These are phyloP conservation scores for Berberis thunbergii DNA, from an alignment of 164 flowering plant species.

Conservation along the genomic window DNA sequence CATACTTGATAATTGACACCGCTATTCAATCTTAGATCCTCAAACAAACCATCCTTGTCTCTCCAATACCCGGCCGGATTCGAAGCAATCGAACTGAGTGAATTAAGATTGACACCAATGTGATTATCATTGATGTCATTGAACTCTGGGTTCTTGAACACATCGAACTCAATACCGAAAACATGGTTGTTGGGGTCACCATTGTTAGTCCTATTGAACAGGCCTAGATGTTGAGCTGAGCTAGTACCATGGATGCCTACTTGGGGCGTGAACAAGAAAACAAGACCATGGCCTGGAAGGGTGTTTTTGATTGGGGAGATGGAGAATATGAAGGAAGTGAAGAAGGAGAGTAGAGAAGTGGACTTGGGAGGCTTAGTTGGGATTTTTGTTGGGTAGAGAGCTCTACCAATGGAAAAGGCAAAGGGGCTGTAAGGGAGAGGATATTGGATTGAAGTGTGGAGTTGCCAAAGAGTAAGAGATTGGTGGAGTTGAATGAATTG, in stretches of 20 bases:
- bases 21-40: slow-evolving; percentile 30
- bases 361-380: slow-evolving; percentile 30
- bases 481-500: slow-evolving; percentile 38
- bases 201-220: slow-evolving; percentile 32
- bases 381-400: slow-evolving; percentile 35
- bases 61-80: slow-evolving; percentile 45
- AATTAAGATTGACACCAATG: slow-evolving; percentile 51
- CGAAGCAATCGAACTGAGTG: slow-evolving; percentile 29
- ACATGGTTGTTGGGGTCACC: slow-evolving; percentile 34
- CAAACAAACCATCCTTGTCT: slow-evolving; percentile 18
- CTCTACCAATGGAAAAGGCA: slow-evolving; percentile 44
- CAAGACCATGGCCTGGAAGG: slow-evolving; percentile 54
- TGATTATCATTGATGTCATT: slow-evolving; percentile 42
- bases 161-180: slow-evolving; percentile 60
- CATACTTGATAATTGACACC: slow-evolving; percentile 65
- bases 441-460: slow-evolving; percentile 31
- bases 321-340: slow-evolving; percentile 61
- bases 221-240: slow-evolving; percentile 39
- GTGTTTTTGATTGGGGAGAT: slow-evolving; percentile 31
- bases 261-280: slow-evolving; percentile 39
- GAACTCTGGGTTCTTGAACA: slow-evolving; percentile 43
- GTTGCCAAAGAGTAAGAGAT: slow-evolving; percentile 29
- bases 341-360: slow-evolving; percentile 35
- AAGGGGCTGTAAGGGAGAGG: slow-evolving; percentile 34
- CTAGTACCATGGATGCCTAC: slow-evolving; percentile 30